Conservation (phyloP, 2,329 filamentous ascomycete genomes). For the Colletotrichum cereale region DNA sequence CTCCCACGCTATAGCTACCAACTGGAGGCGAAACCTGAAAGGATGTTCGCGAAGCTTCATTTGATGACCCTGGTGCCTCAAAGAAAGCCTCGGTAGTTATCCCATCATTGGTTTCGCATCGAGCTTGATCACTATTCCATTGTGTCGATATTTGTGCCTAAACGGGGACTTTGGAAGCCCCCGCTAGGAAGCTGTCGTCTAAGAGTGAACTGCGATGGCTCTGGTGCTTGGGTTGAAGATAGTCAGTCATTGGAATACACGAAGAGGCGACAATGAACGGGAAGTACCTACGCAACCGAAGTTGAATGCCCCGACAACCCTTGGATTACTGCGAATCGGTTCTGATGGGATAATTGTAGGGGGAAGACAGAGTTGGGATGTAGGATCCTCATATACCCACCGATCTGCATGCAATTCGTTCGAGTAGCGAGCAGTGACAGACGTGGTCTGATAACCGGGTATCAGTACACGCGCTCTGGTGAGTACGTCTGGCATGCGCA, state of each 20-base stretch:
- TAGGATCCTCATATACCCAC: not conserved
- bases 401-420: not conserved
- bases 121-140: slow-evolving; percentile 15
- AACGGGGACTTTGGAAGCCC: not conserved
- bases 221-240: not conserved
- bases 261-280: not conserved
- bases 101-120: not conserved
- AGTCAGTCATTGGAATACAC: not conserved
- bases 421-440: not conserved
- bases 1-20: not conserved
- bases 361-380: not conserved
- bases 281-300: not conserved
- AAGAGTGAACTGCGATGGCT: not conserved
- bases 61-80: not conserved
- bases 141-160: not conserved
- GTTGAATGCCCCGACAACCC: not conserved
- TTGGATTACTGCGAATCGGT: not conserved
- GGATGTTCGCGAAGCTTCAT: not conserved
- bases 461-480: not conserved
- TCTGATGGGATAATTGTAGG: not conserved
- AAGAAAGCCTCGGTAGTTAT: not conserved
- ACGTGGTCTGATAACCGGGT: too few relatives aligned
- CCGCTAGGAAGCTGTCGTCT: not conserved
- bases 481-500: not conserved
- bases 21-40: not conserved